phyloP scores from a whole-genome alignment of 1,284 basidiomycete genomes.

The Tetrapyrgos nigripes region DNA sequence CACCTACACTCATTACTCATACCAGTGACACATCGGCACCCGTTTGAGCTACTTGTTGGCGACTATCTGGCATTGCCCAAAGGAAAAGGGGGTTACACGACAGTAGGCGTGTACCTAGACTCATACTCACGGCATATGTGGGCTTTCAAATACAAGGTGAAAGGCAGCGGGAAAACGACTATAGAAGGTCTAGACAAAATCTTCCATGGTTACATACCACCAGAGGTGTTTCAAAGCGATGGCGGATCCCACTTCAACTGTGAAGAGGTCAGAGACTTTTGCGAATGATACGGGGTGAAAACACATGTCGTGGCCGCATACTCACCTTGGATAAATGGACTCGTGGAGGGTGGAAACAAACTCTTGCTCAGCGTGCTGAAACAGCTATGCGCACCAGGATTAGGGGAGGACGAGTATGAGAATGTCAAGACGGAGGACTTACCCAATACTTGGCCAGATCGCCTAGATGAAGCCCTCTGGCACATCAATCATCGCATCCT shows the following conservation, averaged over 20 bases:
- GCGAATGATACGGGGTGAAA: constrained; percentile 26
- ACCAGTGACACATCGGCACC: constrained; percentile 40
- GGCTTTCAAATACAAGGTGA: constrained; percentile 31
- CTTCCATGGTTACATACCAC: constrained; percentile 23
- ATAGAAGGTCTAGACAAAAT: constrained; percentile 27
- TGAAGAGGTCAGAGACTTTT: constrained; percentile 34
- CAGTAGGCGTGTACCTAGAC: constrained; percentile 33
- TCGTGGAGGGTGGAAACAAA: constrained; percentile 40
- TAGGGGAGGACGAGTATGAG: constrained; percentile 32
- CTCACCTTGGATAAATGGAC: constrained; percentile 45
- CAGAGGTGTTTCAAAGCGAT: constrained; percentile 45
- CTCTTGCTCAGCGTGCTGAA: constrained; percentile 34
- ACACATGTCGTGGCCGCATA: constrained; percentile 38
- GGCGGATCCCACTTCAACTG: constrained; percentile 45
- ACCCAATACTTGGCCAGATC: constrained; percentile 33
- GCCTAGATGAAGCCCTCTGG: constrained; percentile 34
- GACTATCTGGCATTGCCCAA: constrained; percentile 40
- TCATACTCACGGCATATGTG: constrained; percentile 32
- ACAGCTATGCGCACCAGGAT: constrained; percentile 35
- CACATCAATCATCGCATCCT: no score
- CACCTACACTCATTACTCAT: constrained; percentile 37
- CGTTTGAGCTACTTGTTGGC: constrained; percentile 40
- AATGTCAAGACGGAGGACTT: constrained; percentile 10
- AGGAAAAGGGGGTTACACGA: constrained; percentile 38
- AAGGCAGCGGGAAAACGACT: constrained; percentile 32